These are phyloP conservation scores for Melanomma pulvis-pyrius DNA, from an alignment of 495 filamentous ascomycete species.

Conservation along the genomic window DNA sequence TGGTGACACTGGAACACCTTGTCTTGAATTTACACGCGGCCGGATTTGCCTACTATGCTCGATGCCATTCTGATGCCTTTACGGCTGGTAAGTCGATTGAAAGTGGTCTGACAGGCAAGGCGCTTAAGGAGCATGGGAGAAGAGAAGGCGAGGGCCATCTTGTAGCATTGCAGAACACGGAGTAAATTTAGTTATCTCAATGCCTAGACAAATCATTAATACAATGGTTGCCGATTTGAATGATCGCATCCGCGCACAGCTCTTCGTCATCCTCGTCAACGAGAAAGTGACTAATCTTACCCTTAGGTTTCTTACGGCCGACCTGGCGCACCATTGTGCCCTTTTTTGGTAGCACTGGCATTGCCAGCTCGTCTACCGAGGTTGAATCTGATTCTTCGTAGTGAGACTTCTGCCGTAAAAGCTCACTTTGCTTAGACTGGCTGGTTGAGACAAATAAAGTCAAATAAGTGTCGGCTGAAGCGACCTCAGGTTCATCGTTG, in stretches of 20 bases:
- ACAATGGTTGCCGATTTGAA: neutral
- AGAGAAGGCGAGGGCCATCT: no score
- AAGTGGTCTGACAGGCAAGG: no score
- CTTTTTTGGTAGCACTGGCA: constrained; percentile 1
- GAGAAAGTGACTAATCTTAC: neutral
- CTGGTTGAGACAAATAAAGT: constrained; percentile 4
- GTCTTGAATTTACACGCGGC: no score
- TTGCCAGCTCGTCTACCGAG: constrained; percentile 2
- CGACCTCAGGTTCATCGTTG: constrained; percentile 4
- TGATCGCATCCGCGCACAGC: neutral
- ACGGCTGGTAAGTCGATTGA: no score
- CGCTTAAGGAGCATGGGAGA: no score
- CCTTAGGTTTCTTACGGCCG: constrained; percentile 1
- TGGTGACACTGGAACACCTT: no score
- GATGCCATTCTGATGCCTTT: no score
- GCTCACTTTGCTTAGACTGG: neutral
- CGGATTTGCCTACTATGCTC: no score
- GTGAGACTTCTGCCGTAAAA: neutral
- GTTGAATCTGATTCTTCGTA: constrained; percentile 5
- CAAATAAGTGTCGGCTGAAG: constrained; percentile 11
- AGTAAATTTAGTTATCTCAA: no score
- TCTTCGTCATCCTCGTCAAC: constrained; percentile 10
- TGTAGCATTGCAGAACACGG: neutral
- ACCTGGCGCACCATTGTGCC: neutral
- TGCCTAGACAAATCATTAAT: no score